Base-by-base conservation (phyloP, 257 asterid genomes). In the Solanum rostratum region DNA sequence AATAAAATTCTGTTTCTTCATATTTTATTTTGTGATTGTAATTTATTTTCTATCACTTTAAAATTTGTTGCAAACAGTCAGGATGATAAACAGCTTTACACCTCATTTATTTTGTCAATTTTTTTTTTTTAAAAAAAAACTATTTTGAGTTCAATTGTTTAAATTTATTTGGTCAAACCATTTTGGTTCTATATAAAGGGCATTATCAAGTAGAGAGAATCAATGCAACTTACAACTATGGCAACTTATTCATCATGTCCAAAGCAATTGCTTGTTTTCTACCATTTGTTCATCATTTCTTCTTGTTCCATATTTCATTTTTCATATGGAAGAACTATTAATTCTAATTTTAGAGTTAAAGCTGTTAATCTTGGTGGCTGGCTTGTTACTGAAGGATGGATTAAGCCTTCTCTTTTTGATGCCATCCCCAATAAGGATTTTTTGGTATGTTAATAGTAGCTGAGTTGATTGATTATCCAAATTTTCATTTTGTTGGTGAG, bases 341-440 rank as follows among this genome's bases (percentile, higher is more conserved):
- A 68, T 59, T 84, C 79, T 43, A 20, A 30, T 53, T 87, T 84
- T 71, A 90, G 83, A 7, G 89, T 92, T 82, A 89, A 92, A 45
- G 97, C 94, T 22, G 95, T 93, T 85, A 93, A 89, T 78, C 94
- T 93, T 18, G 97, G 97, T 14, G 95, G 97, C 12, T 93, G 97
- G 95, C 92, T 92, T 46, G 88, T 93, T 10, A 88, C 92, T 0
- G 95, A 92, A 89, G 94, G 94, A 33, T 92, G 97, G 93, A 93
- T 91, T 39, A 91, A 91, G 71, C 97, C 95, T 8, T 91, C 97
- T 16, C 92, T 93, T 57, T 93, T 93, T 78, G 91, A 91, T 24
- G 88, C 37, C 84, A 93, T 93, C 60, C 89, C 92, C 6, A 93
- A 93, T 87, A 91, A 79, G 22, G 95, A 93, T 53, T 86, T 93